Percentiles rank a stretch among this genome's conserved stretches.
These are phyloP conservation scores for Penstemon davidsonii DNA, from an alignment of 257 asterid genomes.

Conservation along the genomic window DNA sequence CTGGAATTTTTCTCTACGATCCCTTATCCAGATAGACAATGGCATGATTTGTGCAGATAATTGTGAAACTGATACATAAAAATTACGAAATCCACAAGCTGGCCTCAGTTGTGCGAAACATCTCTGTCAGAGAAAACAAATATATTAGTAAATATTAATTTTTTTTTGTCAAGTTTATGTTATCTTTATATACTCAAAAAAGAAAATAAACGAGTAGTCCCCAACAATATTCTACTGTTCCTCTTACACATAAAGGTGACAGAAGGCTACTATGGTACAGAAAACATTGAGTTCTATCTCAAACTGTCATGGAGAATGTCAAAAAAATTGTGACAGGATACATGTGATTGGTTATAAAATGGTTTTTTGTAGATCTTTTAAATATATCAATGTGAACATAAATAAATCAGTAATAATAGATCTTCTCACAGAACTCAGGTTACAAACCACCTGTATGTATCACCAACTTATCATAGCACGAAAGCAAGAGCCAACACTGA, in stretches of 20 bases:
- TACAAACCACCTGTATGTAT: not conserved
- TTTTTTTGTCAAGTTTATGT: constrained; percentile 5
- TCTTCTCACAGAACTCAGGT: not conserved
- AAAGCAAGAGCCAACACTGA: not conserved
- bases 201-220: not conserved
- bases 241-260: constrained; percentile 5
- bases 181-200: not conserved
- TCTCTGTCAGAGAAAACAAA: constrained; percentile 24
- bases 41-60: constrained; percentile 28
- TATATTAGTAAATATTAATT: not conserved
- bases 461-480: not conserved
- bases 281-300: not conserved
- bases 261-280: not conserved
- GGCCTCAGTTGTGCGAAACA: constrained; percentile 25
- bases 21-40: constrained; percentile 29
- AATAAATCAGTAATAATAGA: not conserved
- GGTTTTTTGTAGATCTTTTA: not conserved
- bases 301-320: not conserved
- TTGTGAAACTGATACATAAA: not conserved
- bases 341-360: not conserved
- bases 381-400: constrained; percentile 1
- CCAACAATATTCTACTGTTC: too few relatives aligned
- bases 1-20: constrained; percentile 22
- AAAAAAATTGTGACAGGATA: not conserved
- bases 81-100: constrained; percentile 19